phyloP scores from a whole-genome alignment of 257 asterid genomes.

The Echites panduratus region DNA sequence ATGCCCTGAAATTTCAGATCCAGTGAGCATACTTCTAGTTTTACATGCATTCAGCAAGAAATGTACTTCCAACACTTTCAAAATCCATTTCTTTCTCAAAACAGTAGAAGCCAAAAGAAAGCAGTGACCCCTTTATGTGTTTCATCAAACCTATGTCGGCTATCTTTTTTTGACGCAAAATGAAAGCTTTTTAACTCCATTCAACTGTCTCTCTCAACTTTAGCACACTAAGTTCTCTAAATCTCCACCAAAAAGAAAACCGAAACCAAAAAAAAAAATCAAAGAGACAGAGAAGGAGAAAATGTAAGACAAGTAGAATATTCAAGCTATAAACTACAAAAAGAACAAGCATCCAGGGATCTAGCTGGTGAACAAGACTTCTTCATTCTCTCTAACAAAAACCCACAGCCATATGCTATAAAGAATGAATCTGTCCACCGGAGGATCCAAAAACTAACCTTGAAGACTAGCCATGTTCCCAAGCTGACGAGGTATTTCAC shows the following conservation, averaged over 20 bases:
- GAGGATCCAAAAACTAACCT: constrained; percentile 38
- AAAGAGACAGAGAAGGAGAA: neutral
- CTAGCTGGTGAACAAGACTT: constrained; percentile 12
- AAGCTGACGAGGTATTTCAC: constrained; percentile 71
- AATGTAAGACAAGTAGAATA: neutral
- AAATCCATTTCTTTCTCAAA: neutral
- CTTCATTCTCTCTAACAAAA: neutral
- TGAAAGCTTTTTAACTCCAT: neutral
- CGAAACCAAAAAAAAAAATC: neutral
- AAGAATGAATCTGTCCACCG: neutral
- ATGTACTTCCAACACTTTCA: neutral
- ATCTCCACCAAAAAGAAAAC: neutral
- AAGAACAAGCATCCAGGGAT: constrained; percentile 20
- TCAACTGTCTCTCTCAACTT: neutral
- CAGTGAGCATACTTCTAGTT: neutral
- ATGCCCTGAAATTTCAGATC: neutral
- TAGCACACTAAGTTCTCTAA: neutral
- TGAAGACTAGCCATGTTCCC: constrained; percentile 62
- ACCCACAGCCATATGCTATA: neutral
- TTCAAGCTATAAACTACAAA: neutral
- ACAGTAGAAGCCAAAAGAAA: neutral
- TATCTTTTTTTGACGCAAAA: neutral
- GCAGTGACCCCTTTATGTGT: neutral
- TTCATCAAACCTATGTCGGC: neutral
- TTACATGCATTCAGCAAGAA: neutral